Base-by-base conservation (phyloP, 148 eudicot genomes). In the Camellia japonica region DNA sequence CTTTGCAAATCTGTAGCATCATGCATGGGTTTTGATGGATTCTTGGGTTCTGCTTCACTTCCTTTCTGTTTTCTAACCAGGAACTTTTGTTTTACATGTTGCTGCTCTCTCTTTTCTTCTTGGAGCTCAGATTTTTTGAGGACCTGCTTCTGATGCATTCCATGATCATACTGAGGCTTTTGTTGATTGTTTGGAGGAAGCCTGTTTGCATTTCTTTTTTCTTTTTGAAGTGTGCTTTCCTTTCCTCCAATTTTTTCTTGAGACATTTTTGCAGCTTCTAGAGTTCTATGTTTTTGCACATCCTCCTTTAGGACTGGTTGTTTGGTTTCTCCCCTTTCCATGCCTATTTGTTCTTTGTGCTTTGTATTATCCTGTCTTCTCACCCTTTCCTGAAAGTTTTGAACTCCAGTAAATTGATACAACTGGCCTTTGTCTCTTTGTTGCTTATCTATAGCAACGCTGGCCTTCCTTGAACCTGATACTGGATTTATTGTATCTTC, bases 51-150 rank as follows among this genome's bases (percentile, higher is more conserved):
- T 52, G 75, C 59, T 79, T 69, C 77, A 69, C 3, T 65, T 73
- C 71, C 85, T 72, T 82, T 80, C 49, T 46, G 82, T 76, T 82
- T 87, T 54, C 79, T 80, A 13, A 70, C 82, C 73, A 67, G 84
- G 43, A 81, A 61, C 76, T 81, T 85, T 5, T 74, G 83, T 77
- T 82, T 85, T 61, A 16, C 65, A 71, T 38, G 69, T 63, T 77
- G 83, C 73, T 85, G 83, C 81, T 66, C 80, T 79, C 76, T 83
- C 58, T 86, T 83, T 6, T 81, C 85, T 83, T 83, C 85, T 81
- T 79, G 88, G 64, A 81, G 78, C 65, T 80, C 90, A 80, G 69
- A 42, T 47, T 77, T 82, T 51, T 59, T 77, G 23, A 41, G 79
- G 70, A 38, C 56, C 68, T 83, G 64, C 51, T 47, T 76, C 44